Conservation (phyloP, 768 basidiomycete species). For the Boletus bicolor region DNA sequence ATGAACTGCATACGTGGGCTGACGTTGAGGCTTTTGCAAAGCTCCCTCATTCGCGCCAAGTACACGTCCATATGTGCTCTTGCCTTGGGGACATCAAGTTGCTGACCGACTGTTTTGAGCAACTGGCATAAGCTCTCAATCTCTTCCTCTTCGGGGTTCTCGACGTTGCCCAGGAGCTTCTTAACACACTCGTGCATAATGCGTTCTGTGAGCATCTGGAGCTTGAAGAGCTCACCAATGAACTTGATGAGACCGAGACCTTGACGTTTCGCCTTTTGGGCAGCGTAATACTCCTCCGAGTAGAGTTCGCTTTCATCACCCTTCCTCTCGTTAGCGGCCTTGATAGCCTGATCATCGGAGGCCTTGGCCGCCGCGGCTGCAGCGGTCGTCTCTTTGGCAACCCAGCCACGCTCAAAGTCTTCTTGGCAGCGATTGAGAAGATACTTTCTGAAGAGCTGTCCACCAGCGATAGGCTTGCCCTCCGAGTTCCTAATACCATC, state of each 20-base stretch:
- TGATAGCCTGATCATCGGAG: slow-evolving; percentile 77
- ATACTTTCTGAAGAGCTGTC: slow-evolving; percentile 95
- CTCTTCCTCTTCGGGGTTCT: slow-evolving; percentile 96
- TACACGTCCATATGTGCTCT: slow-evolving; percentile 88
- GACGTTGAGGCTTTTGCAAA: slow-evolving; percentile 71
- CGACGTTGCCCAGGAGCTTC: slow-evolving; percentile 89
- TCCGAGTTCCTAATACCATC: slow-evolving; percentile 78
- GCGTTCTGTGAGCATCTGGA: slow-evolving; percentile 96
- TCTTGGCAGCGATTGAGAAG: slow-evolving; percentile 95
- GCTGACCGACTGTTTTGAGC: slow-evolving; percentile 80
- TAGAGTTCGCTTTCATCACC: slow-evolving; percentile 70
- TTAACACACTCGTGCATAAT: slow-evolving; percentile 99
- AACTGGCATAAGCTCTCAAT: slow-evolving; percentile 95
- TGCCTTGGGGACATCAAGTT: slow-evolving; percentile 79
- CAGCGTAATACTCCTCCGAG: slow-evolving; percentile 94
- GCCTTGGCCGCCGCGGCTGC: slow-evolving; percentile 85
- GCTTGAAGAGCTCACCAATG: slow-evolving; percentile 97
- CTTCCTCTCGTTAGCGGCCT: slow-evolving; percentile 60
- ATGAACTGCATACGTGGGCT: slow-evolving; percentile 91
- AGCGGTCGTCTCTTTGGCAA: slow-evolving; percentile 80
- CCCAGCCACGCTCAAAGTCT: slow-evolving; percentile 96
- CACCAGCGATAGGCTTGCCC: slow-evolving; percentile 88
- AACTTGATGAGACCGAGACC: slow-evolving; percentile 97
- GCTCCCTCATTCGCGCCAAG: slow-evolving; percentile 85
- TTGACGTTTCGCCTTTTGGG: slow-evolving; percentile 95